Conservation (phyloP, 768 basidiomycete genomes). For the Galerina sulciceps region DNA sequence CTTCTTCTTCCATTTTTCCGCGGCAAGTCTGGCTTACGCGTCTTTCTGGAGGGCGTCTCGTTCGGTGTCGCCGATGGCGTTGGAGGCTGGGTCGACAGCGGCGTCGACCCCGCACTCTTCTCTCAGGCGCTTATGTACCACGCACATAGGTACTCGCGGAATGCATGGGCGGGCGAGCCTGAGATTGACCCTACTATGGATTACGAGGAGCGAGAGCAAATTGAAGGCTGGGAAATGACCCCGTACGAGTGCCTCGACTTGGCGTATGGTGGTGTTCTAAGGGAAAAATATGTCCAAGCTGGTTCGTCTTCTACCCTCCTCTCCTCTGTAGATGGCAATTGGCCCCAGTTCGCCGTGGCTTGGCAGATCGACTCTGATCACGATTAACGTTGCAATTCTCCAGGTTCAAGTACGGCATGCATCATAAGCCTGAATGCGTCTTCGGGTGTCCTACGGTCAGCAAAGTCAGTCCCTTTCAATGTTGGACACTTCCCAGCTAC, state of each 20-base stretch:
- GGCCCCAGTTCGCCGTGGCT: no score
- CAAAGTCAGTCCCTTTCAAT: slow-evolving; percentile 58
- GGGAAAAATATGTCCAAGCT: slow-evolving; percentile 69
- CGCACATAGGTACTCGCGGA: slow-evolving; percentile 71
- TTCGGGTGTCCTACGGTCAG: slow-evolving; percentile 74
- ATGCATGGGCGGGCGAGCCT: slow-evolving; percentile 83
- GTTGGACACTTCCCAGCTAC: background rate
- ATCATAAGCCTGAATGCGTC: slow-evolving; percentile 75
- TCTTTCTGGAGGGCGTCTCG: slow-evolving; percentile 61
- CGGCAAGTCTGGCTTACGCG: slow-evolving; percentile 7
- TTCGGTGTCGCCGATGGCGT: slow-evolving; percentile 93
- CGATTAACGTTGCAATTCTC: background rate
- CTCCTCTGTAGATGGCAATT: background rate
- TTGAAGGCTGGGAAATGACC: slow-evolving; percentile 80
- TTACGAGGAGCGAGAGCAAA: slow-evolving; percentile 64
- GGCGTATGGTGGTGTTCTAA: slow-evolving; percentile 72
- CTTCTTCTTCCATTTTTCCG: slow-evolving; percentile 25
- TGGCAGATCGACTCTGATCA: background rate
- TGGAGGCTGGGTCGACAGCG: slow-evolving; percentile 86
- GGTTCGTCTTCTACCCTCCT: slow-evolving; percentile 46
- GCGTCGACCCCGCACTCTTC: slow-evolving; percentile 88
- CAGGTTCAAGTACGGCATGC: slow-evolving; percentile 87
- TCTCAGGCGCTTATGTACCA: slow-evolving; percentile 92
- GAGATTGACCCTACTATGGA: slow-evolving; percentile 81
- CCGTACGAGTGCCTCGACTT: slow-evolving; percentile 73